A percentile compares a stretch with the other conserved stretches of the same genome.
Evolutionary conservation across 768 basidiomycete genomes (phyloP).

Genomic region (Tricholoma sp.): DNA sequence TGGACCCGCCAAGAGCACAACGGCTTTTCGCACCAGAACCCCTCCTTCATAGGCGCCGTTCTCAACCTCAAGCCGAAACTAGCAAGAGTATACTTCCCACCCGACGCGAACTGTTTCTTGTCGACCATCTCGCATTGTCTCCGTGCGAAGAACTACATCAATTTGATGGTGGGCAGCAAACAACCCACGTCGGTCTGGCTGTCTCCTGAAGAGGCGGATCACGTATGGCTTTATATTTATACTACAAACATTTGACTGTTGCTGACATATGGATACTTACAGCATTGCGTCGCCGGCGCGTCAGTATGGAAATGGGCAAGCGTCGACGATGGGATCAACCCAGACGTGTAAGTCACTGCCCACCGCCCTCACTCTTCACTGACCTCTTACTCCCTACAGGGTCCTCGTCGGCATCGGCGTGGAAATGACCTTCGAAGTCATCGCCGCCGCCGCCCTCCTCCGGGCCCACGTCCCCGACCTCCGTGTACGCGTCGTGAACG

Average conservation of each 20-base stretch:
- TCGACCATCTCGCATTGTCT: conserved; percentile 83
- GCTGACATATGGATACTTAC: neutral
- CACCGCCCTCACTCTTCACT: neutral
- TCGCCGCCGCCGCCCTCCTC: conserved; percentile 79
- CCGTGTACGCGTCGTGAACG: conserved; percentile 83
- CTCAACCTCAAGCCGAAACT: conserved; percentile 67
- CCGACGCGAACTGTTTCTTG: conserved; percentile 87
- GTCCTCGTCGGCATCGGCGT: conserved; percentile 86
- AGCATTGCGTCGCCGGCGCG: conserved; percentile 85
- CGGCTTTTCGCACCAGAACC: conserved; percentile 87
- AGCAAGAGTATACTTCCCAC: conserved; percentile 79
- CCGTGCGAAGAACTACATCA: conserved; percentile 79
- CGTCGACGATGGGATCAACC: conserved; percentile 62
- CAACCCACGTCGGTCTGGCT: conserved; percentile 79
- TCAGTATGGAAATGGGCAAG: conserved; percentile 85
- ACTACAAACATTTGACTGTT: too few relatives aligned
- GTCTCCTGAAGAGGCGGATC: conserved; percentile 68
- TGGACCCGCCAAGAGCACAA: conserved; percentile 86
- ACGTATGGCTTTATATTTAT: conserved; percentile 26
- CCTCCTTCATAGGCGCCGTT: conserved; percentile 82
- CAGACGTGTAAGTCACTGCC: conserved; percentile 53
- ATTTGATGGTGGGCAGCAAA: conserved; percentile 88
- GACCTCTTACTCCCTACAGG: conserved; percentile 22
- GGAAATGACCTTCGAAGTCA: conserved; percentile 85
- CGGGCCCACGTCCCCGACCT: conserved; percentile 65